phyloP scores from a whole-genome alignment of 1,284 basidiomycete species.

The Leccinum solheimii region DNA sequence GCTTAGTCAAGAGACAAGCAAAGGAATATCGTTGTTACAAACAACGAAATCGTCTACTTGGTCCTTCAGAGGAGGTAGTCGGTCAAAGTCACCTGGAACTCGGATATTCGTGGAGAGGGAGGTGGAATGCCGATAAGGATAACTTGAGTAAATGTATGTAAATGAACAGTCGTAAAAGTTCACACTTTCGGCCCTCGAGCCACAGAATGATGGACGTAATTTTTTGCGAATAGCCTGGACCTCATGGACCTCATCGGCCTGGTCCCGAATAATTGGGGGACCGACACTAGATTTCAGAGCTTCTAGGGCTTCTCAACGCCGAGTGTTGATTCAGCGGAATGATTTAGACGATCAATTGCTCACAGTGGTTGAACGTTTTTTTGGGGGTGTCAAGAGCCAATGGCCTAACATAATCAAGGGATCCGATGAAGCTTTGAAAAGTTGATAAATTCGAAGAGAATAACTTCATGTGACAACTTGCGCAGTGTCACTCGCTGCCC shows the following conservation, averaged over 20 bases:
- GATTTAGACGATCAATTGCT: neutral
- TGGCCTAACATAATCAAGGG: too few relatives aligned
- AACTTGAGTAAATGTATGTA: neutral
- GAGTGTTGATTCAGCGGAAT: neutral
- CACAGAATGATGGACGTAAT: neutral
- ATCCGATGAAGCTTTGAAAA: too few relatives aligned
- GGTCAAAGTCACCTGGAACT: neutral
- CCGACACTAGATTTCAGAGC: neutral
- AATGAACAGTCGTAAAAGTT: neutral
- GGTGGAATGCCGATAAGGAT: neutral
- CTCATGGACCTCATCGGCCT: too few relatives aligned
- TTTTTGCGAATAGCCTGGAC: neutral
- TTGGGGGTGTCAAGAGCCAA: too few relatives aligned
- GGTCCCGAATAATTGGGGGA: neutral
- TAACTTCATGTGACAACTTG: too few relatives aligned
- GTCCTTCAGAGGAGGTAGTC: conserved; percentile 7
- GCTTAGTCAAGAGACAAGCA: conserved; percentile 7
- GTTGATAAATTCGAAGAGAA: too few relatives aligned
- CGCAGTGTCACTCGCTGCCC: too few relatives aligned
- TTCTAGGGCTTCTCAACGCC: neutral
- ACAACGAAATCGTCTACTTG: conserved; percentile 6
- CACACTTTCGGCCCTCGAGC: neutral
- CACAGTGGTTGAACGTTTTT: neutral
- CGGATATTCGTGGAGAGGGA: neutral
- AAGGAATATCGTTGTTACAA: neutral